These are phyloP conservation scores for Hylodesmum podocarpum DNA, from an alignment of 306 rosid genomes.

Conservation along the genomic window DNA sequence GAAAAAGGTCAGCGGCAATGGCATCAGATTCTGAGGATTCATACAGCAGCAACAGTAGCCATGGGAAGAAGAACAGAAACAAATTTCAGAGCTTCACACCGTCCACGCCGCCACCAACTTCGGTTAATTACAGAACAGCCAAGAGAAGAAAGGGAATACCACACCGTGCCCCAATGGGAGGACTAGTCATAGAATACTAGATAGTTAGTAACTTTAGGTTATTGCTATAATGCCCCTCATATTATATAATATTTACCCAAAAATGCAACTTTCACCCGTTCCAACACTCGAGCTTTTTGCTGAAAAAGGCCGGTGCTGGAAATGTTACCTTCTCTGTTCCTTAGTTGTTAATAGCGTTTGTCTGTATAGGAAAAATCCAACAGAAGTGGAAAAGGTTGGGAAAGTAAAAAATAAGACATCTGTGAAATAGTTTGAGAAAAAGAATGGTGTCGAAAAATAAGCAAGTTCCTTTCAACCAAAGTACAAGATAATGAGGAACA, in stretches of 20 bases:
- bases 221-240: constrained; percentile 35
- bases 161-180: constrained; percentile 95
- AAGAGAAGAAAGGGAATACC: constrained; percentile 95
- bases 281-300: constrained; percentile 50
- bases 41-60: constrained; percentile 73
- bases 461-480: constrained; percentile 30
- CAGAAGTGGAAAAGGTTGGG: constrained; percentile 36
- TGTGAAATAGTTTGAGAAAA: constrained; percentile 29
- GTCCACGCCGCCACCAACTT: constrained; percentile 84
- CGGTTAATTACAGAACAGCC: constrained; percentile 70
- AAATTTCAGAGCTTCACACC: constrained; percentile 76
- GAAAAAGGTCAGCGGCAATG: constrained; percentile 42
- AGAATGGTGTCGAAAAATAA: constrained; percentile 27
- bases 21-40: constrained; percentile 85
- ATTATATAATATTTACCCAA: neutral
- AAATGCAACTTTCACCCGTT: constrained; percentile 24
- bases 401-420: constrained; percentile 41
- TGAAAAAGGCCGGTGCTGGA: constrained; percentile 51
- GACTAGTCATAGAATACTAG: constrained; percentile 69
- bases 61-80: constrained; percentile 38
- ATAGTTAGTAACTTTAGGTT: neutral
- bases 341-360: constrained; percentile 35
- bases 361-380: constrained; percentile 54
- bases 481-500: constrained; percentile 1
- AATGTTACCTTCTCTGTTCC: constrained; percentile 13